Evolutionary conservation across 176 grass and related monocot genomes (phyloP).

Genomic region (Ampelocalamus luodianensis): DNA sequence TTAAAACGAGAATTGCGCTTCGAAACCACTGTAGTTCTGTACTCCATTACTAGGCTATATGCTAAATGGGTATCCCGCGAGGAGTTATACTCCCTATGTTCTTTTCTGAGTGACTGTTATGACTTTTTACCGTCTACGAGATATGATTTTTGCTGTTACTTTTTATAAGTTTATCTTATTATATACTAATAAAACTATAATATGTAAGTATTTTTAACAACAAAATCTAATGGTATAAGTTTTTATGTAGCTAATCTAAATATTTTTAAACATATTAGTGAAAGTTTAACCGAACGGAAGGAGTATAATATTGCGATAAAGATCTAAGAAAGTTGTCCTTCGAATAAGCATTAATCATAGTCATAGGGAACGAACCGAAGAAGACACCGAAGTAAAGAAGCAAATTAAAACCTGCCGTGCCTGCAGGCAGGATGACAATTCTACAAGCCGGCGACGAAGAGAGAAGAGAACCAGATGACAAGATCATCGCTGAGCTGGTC

Average conservation of each 20-base stretch:
- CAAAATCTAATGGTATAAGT: too few relatives aligned
- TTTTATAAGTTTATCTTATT: too few relatives aligned
- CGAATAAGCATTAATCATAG: not conserved
- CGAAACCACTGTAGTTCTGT: not conserved
- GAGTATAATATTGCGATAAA: not conserved
- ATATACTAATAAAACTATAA: too few relatives aligned
- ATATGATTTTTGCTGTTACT: too few relatives aligned
- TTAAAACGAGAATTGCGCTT: not conserved
- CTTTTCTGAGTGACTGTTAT: too few relatives aligned
- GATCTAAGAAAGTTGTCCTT: not conserved
- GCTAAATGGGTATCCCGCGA: not conserved
- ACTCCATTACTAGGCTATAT: not conserved
- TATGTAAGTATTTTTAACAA: too few relatives aligned
- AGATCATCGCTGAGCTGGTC: constrained; percentile 69
- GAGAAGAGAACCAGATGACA: constrained; percentile 82
- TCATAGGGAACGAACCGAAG: not conserved
- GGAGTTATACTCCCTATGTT: not conserved
- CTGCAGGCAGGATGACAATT: not conserved
- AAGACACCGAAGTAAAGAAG: not conserved
- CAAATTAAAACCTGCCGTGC: not conserved
- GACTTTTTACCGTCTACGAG: too few relatives aligned
- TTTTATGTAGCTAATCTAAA: too few relatives aligned
- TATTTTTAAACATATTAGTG: too few relatives aligned
- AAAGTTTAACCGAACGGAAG: too few relatives aligned
- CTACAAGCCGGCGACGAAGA: constrained; percentile 59